phyloP scores from a whole-genome alignment of 148 eudicot genomes.

The Arbutus unedo region DNA sequence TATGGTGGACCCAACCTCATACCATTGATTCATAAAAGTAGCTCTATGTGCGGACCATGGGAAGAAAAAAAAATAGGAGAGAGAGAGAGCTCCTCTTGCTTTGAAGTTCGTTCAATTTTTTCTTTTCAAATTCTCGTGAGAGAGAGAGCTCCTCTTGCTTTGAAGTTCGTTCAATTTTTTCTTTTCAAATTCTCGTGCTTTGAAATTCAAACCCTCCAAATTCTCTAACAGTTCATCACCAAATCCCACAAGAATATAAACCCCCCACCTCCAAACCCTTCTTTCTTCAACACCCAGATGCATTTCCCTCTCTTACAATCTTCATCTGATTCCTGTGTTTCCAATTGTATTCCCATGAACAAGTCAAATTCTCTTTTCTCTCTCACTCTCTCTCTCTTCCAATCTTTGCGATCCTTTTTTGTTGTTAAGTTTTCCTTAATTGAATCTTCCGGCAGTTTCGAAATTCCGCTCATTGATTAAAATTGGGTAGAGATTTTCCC shows the following conservation, averaged over 20 bases:
- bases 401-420: neutral
- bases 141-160: neutral
- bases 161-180: too few relatives aligned
- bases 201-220: slow-evolving; percentile 29
- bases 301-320: slow-evolving; percentile 6
- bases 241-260: slow-evolving; percentile 11
- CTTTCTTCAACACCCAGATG: slow-evolving; percentile 23
- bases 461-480: neutral
- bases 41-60: neutral
- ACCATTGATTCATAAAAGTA: neutral
- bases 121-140: neutral
- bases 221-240: slow-evolving; percentile 17
- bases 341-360: neutral
- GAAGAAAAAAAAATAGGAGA: neutral
- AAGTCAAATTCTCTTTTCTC: neutral
- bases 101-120: too few relatives aligned
- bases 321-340: neutral
- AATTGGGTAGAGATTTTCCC: neutral
- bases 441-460: neutral
- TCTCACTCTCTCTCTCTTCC: neutral
- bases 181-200: neutral
- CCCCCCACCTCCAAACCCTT: slow-evolving; percentile 20
- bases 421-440: neutral
- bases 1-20: neutral
- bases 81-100: slow-evolving; percentile 2